Evolutionary conservation across 257 asterid genomes (phyloP), one percentile per base, ranked within the genome.

Genomic region (Penstemon barbatus): DNA sequence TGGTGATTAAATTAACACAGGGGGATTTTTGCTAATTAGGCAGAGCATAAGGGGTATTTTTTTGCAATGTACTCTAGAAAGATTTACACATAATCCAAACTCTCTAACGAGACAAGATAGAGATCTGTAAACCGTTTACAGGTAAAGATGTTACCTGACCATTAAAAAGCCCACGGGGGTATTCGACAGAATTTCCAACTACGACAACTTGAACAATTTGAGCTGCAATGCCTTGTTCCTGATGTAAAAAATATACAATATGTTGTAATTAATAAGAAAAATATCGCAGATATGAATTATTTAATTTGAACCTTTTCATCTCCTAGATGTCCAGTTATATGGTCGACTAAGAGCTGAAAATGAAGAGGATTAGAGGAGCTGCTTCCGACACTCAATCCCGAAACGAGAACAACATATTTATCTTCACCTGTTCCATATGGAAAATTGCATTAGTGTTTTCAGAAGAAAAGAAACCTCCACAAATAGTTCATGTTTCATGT

Each of bases 321-420:
- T 75, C 99, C 99, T 36, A 94, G 84, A 87, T 94, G 97, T 59
- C 99, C 99, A 72, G 99, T 91, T 72, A 94, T 82, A 74, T 94
- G 97, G 82, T 94, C 99, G 41, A 94, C 86, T 63, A 94, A 78
- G 73, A 94, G 99, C 86, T 94, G 97, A 73, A 86, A 87, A 60
- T 81, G 87, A 65, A 94, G 92, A 72, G 99, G 99, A 86, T 87
- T 89, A 68, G 90, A 82, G 10, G 83, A 66, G 82, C 86, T 82
- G 81, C 88, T 79, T 75, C 97, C 97, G 65, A 89, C 83, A 72
- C 89, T 83, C 83, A 91, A 76, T 65, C 97, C 97, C 79, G 99
- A 94, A 64, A 89, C 77, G 58, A 94, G 83, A 71, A 89, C 89
- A 58, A 87, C 95, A 76, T 78, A 87, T 73, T 91, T 94, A 79